phyloP scores from a whole-genome alignment of 306 rosid genomes.

The Gleditsia sinensis region DNA sequence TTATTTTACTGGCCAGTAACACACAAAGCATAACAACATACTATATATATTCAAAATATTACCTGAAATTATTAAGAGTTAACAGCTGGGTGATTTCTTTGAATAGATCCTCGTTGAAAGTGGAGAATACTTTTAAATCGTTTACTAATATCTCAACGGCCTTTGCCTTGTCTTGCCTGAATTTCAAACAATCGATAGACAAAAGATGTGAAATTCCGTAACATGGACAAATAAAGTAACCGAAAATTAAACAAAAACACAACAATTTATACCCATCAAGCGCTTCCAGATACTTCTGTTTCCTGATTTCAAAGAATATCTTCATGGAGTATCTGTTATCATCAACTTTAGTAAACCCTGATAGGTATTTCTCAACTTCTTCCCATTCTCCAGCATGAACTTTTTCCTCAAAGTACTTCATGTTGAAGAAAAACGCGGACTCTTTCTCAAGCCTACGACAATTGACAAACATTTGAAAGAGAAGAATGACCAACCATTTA shows the following conservation, averaged over 20 bases:
- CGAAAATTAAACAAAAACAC: slow-evolving; percentile 6
- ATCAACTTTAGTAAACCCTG: slow-evolving; percentile 84
- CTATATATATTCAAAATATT: slow-evolving; percentile 35
- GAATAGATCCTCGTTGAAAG: slow-evolving; percentile 79
- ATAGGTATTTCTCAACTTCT: slow-evolving; percentile 81
- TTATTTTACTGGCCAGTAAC: not conserved
- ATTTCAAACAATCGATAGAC: slow-evolving; percentile 15
- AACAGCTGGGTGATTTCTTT: slow-evolving; percentile 87
- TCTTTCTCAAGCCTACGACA: slow-evolving; percentile 82
- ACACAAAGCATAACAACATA: not conserved
- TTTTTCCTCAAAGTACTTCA: slow-evolving; percentile 89
- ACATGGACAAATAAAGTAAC: slow-evolving; percentile 1
- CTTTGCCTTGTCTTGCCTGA: slow-evolving; percentile 74
- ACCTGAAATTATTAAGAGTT: slow-evolving; percentile 83
- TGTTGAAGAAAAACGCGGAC: slow-evolving; percentile 84
- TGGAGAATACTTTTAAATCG: slow-evolving; percentile 76
- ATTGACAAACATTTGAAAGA: slow-evolving; percentile 16
- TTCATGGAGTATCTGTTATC: slow-evolving; percentile 93
- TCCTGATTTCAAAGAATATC: slow-evolving; percentile 84
- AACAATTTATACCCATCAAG: slow-evolving; percentile 67
- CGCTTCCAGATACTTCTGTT: slow-evolving; percentile 93
- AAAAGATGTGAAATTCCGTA: slow-evolving; percentile 22
- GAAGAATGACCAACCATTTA: not conserved
- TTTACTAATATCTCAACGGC: slow-evolving; percentile 78
- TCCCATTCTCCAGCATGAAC: slow-evolving; percentile 95